Evolutionary conservation across 2,329 filamentous ascomycete species (phyloP), one percentile per base, ranked within the genome.

Genomic region (Fusarium nygamai): DNA sequence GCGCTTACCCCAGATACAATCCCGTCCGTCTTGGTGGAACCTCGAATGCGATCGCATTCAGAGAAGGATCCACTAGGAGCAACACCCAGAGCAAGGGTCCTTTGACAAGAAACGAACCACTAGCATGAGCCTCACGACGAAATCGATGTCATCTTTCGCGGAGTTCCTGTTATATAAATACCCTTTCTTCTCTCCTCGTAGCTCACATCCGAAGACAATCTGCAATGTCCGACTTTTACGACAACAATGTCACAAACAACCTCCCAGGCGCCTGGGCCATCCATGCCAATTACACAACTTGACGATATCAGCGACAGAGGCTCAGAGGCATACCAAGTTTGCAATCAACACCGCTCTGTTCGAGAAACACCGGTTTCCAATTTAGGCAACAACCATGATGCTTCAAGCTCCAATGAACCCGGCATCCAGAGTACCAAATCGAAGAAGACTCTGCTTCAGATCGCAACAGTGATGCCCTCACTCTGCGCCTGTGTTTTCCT

Each of bases 401-500:
- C 47, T 24, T 19, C 39, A 4, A 16, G 6, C 27, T 34, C 54
- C 10, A 12, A 50, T 41, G 51, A 61, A 31, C 9, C 29, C 6
- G 38, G 51, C 27, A 22, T 65, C 34, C 22, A 38, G 22, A 29
- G 27, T 12, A 29, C 44, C 10, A 61, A 47, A 6, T 51, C 69
- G 43, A 77, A 68, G 19, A 70, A 60, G 58, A 76, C 72, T 17
- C 14, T 62, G 6, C 48, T 61, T 2, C 74, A 80, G 36, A 78
- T 70, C 13, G 72, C 76, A 11, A 77, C 77, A 19, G 72, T 86
- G 63, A 82, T 86, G 77, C 24, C 77, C 7, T 81, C 84, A 10
- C 83, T 87, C 20, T 82, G 83, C 76, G 74, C 77, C 2, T 78
- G 78, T 75, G 69, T 87, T 17, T 85, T 87, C 68, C 81, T 88